phyloP scores from a whole-genome alignment of 306 rosid genomes.

The Phaseolus lunatus region DNA sequence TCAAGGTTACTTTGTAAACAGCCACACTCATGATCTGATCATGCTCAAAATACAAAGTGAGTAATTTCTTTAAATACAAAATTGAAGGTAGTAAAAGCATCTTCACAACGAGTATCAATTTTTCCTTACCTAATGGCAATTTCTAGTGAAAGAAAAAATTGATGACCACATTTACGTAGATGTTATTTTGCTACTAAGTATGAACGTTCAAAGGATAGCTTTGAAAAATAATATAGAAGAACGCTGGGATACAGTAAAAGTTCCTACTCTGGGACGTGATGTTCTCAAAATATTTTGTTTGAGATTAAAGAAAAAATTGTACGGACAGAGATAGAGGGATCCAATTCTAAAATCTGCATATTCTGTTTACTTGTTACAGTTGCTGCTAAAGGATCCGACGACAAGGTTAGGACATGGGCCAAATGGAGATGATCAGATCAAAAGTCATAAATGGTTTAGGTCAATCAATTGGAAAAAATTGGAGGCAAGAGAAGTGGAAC shows the following conservation, averaged over 20 bases:
- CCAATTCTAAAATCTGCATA: constrained; percentile 28
- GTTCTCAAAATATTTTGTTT: neutral
- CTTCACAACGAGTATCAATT: neutral
- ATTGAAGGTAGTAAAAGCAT: neutral
- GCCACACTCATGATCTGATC: neutral
- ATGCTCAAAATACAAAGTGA: neutral
- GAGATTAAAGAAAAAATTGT: neutral
- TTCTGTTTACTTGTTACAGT: constrained; percentile 54
- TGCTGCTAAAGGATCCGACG: constrained; percentile 86
- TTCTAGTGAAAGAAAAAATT: neutral
- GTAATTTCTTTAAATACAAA: constrained; percentile 11
- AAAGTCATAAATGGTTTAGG: constrained; percentile 82
- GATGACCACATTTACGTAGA: neutral
- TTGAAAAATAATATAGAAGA: neutral
- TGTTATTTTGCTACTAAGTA: neutral
- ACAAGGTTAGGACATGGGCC: constrained; percentile 85
- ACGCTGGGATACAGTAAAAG: neutral
- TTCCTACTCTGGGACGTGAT: constrained; percentile 6
- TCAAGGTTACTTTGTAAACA: neutral
- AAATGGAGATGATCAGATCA: constrained; percentile 79
- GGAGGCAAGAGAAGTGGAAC: constrained; percentile 82
- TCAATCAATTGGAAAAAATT: constrained; percentile 88
- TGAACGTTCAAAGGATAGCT: neutral
- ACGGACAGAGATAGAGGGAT: neutral
- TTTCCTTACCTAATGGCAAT: neutral